A percentile compares a stretch with the other conserved stretches of the same genome.
Conservation (phyloP, 345 rosid species). For the Dimocarpus longan region DNA sequence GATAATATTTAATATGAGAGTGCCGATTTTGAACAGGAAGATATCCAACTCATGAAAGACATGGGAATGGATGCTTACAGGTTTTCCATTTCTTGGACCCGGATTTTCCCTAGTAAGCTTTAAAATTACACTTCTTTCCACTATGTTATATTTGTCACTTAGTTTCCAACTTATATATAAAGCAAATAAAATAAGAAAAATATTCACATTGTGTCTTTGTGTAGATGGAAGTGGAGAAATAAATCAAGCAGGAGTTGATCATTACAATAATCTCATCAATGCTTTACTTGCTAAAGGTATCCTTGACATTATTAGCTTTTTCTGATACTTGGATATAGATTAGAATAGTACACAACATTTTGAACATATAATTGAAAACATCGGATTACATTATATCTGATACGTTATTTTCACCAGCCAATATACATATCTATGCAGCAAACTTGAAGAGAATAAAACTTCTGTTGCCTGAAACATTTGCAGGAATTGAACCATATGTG, state of each 20-base stretch:
- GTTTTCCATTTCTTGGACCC: constrained; percentile 93
- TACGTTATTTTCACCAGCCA: not conserved
- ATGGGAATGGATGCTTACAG: constrained; percentile 95
- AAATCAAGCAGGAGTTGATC: constrained; percentile 92
- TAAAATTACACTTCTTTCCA: not conserved
- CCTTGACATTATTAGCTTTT: not conserved
- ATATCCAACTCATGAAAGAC: constrained; percentile 87
- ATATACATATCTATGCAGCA: too few relatives aligned
- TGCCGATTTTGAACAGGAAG: constrained; percentile 56
- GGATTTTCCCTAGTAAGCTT: constrained; percentile 78
- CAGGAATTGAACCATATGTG: constrained; percentile 91
- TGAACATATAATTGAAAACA: not conserved
- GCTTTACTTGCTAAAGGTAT: constrained; percentile 78
- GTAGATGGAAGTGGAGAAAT: constrained; percentile 79
- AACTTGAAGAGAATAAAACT: too few relatives aligned
- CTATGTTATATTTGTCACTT: not conserved
- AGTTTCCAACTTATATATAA: not conserved
- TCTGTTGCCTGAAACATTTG: not conserved
- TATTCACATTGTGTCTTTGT: not conserved
- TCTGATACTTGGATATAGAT: too few relatives aligned
- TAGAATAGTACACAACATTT: too few relatives aligned
- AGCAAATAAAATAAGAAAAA: not conserved
- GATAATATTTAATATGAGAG: too few relatives aligned
- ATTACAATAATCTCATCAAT: constrained; percentile 80
- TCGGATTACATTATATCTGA: not conserved